Percentiles rank a stretch among this genome's conserved stretches.
Evolutionary conservation across 2,329 filamentous ascomycete genomes (phyloP).

Genomic region (Trichophyton verrucosum): DNA sequence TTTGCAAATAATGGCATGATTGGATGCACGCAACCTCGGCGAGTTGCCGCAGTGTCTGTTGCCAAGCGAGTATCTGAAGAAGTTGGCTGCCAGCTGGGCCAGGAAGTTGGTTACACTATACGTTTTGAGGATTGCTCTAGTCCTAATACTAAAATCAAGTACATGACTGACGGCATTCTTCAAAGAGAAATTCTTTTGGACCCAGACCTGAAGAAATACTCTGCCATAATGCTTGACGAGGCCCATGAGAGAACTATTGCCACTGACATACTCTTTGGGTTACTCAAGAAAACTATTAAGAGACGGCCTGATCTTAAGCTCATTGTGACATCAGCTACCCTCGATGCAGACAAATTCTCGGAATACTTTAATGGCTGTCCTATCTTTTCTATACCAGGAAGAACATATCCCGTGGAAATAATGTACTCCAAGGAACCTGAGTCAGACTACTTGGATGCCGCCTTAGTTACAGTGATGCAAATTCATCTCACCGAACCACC

Average conservation of each 20-base stretch:
- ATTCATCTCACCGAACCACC: constrained; percentile 87
- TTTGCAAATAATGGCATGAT: constrained; percentile 81
- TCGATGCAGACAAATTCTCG: constrained; percentile 96
- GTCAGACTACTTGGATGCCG: constrained; percentile 86
- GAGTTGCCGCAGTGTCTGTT: constrained; percentile 95
- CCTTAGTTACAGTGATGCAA: constrained; percentile 94
- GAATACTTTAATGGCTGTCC: constrained; percentile 92
- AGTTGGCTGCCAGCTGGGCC: constrained; percentile 78
- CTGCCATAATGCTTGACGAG: constrained; percentile 95
- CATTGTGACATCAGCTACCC: constrained; percentile 90
- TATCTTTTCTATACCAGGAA: constrained; percentile 90
- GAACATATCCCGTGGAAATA: constrained; percentile 90
- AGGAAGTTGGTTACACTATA: constrained; percentile 93
- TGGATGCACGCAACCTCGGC: constrained; percentile 90
- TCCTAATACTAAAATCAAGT: constrained; percentile 85
- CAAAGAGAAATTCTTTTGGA: constrained; percentile 90
- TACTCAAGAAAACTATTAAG: constrained; percentile 87
- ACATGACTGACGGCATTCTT: constrained; percentile 99
- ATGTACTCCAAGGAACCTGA: constrained; percentile 93
- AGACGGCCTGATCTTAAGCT: constrained; percentile 77
- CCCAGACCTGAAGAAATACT: constrained; percentile 77
- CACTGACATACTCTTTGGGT: constrained; percentile 85
- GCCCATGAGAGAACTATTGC: constrained; percentile 95
- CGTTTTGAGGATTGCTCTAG: constrained; percentile 93
- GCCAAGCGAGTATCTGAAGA: constrained; percentile 94